Evolutionary conservation across 345 rosid species (phyloP).

Genomic region (Zanthoxylum bungeanum): DNA sequence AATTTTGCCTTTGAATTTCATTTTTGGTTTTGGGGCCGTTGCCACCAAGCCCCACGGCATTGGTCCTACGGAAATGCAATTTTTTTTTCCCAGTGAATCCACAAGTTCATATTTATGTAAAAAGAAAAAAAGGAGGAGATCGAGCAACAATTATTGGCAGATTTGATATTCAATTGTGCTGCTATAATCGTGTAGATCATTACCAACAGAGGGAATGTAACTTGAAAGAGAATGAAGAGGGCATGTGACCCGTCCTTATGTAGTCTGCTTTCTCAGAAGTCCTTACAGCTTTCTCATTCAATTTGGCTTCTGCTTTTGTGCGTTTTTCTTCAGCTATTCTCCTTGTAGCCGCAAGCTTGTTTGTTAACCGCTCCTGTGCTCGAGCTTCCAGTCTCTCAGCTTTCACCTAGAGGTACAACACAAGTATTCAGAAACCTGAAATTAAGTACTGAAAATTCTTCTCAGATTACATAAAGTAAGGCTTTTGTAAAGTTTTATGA

Average conservation of each 20-base stretch:
- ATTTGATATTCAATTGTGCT: conserved; percentile 1
- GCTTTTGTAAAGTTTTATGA: neutral
- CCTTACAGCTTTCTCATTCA: conserved; percentile 68
- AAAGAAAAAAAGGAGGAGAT: neutral
- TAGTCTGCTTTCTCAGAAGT: conserved; percentile 83
- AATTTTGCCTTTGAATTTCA: no score
- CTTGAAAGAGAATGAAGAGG: conserved; percentile 67
- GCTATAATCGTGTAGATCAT: conserved; percentile 21
- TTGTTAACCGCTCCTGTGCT: conserved; percentile 69
- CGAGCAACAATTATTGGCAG: neutral
- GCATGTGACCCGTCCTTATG: conserved; percentile 82
- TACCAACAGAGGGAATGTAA: conserved; percentile 79
- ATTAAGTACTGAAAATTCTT: no score
- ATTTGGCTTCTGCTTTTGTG: conserved; percentile 75
- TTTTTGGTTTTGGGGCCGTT: no score
- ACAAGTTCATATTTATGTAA: conserved; percentile 5
- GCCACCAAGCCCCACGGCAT: no score
- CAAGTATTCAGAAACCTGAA: neutral
- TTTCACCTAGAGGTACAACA: conserved; percentile 48
- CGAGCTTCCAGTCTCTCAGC: conserved; percentile 85
- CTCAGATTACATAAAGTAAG: no score
- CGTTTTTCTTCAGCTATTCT: conserved; percentile 87
- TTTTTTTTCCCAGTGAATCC: neutral
- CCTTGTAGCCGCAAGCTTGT: conserved; percentile 66
- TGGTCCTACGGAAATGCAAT: neutral